Evolutionary conservation across 2,329 filamentous ascomycete genomes (phyloP), one percentile per base, ranked within the genome.

Genomic region (Colletotrichum godetiae): DNA sequence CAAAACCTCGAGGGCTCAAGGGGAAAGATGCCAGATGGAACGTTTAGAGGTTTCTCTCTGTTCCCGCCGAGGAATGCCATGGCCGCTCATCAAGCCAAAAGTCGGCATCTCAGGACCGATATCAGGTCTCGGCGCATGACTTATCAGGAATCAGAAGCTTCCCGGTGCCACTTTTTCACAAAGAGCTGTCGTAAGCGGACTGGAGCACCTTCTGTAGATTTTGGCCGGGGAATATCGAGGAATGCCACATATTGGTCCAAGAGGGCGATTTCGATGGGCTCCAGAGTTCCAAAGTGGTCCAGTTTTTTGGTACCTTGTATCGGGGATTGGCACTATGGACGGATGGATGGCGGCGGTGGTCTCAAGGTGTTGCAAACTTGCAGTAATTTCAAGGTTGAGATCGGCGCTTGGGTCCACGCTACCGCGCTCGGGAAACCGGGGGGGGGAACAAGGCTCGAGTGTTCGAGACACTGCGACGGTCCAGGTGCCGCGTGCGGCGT

Each of bases 391-490:
- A 55, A 72, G 65, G 69, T 72, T 69, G 69, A 59, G 69, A 72
- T 72, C 69, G 58, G 65, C 65, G 69, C 65, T 69, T 64, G 69
- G 69, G 53, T 69, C 69, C 69, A 72, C 65, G 53, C 65, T 58
- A 59, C 65, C 65, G 69, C 59, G 53, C 66, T 69, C 59, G 58
- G 59, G 57, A 60, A 60, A 33, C 65, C 31, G 69, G 58, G 58
- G 49, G 56, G 58, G 37, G 42, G 13, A 5, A 15, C 37, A 42
- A 42, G 37, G 37, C 37, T 42, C 37, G 37, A 42, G 37, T 42
- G 37, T 55, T 71, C 68, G 64, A 67, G 57, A 61, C 68, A 53
- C 68, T 61, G 56, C 37, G 42, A 46, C 24, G 13, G 29, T 15
- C 22, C 29, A 65, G 52, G 22, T 66, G 29, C 19, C 31, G 61